Conservation (phyloP, 768 basidiomycete genomes). For the Pleurotus salmoneostramineus region DNA sequence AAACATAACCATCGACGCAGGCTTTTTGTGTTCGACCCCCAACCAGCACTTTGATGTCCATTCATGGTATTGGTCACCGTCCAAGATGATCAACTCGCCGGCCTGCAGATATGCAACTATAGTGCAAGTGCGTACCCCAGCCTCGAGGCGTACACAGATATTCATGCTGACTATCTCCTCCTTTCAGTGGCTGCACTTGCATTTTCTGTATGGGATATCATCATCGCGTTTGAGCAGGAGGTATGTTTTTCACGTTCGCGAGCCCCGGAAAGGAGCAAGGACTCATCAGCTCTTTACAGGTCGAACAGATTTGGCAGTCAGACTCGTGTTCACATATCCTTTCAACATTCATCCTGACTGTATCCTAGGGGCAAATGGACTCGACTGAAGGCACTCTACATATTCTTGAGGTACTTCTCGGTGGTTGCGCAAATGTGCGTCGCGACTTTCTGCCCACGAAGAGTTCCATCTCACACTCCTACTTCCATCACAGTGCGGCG, state of each 20-base stretch:
- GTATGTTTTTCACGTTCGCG: constrained; percentile 4
- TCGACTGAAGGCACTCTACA: constrained; percentile 16
- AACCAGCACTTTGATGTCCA: not conserved
- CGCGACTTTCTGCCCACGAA: not conserved
- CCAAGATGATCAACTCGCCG: constrained; percentile 10
- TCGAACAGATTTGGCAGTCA: constrained; percentile 19
- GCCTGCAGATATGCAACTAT: constrained; percentile 20
- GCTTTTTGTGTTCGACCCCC: not conserved
- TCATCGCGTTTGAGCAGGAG: constrained; percentile 15
- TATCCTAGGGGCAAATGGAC: constrained; percentile 16
- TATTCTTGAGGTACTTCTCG: constrained; percentile 15
- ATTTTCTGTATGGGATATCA: constrained; percentile 18
- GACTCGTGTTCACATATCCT: not conserved
- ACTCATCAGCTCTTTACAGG: constrained; percentile 5
- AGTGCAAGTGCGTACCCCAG: constrained; percentile 16
- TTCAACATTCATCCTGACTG: not conserved
- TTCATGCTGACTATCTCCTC: not conserved
- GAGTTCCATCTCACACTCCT: not conserved
- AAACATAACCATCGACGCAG: too few species aligned
- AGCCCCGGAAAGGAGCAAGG: too few species aligned
- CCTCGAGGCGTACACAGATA: not conserved
- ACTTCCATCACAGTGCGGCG: constrained; percentile 7
- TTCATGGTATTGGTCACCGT: not conserved
- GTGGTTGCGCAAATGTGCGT: constrained; percentile 15
- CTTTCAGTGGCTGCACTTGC: constrained; percentile 19